phyloP scores from a whole-genome alignment of 768 basidiomycete species.

The Porphyrellus cyaneotinctus region DNA sequence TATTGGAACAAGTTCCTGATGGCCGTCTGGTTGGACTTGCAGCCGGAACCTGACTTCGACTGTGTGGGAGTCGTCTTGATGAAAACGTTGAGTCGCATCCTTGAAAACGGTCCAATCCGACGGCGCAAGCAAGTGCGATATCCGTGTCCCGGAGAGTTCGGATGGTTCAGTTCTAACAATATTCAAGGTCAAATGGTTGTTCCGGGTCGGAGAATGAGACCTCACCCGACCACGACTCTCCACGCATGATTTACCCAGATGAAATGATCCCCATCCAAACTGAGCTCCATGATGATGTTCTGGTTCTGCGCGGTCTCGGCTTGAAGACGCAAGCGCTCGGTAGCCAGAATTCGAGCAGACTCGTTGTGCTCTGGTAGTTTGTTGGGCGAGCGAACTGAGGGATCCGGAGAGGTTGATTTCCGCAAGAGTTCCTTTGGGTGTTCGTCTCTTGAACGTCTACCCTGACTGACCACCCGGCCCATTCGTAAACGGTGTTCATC shows the following conservation, averaged over 20 bases:
- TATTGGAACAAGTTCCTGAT: conserved; percentile 51
- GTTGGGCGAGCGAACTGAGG: conserved; percentile 34
- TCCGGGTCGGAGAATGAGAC: conserved; percentile 2
- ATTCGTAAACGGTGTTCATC: conserved; percentile 42
- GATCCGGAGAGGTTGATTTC: conserved; percentile 36
- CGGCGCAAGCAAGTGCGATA: conserved; percentile 77
- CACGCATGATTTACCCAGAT: conserved; percentile 97
- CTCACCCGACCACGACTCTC: conserved; percentile 87
- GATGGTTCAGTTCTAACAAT: conserved; percentile 72
- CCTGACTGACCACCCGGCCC: conserved; percentile 47
- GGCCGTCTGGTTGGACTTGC: conserved; percentile 59
- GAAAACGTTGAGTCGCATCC: conserved; percentile 79
- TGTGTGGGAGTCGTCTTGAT: conserved; percentile 90
- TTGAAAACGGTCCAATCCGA: conserved; percentile 80
- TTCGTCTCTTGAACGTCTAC: conserved; percentile 57
- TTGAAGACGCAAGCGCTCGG: conserved; percentile 81
- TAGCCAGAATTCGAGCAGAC: conserved; percentile 80
- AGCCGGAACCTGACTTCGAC: conserved; percentile 90
- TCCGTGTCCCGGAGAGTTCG: conserved; percentile 69
- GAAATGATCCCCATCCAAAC: conserved; percentile 90
- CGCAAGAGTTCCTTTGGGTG: conserved; percentile 45
- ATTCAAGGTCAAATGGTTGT: conserved; percentile 12
- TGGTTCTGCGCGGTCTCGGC: conserved; percentile 95
- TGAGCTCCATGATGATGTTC: conserved; percentile 94
- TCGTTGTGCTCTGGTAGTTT: conserved; percentile 59